Conservation (phyloP, 2,329 filamentous ascomycete genomes). For the Biscogniauxia sp. region DNA sequence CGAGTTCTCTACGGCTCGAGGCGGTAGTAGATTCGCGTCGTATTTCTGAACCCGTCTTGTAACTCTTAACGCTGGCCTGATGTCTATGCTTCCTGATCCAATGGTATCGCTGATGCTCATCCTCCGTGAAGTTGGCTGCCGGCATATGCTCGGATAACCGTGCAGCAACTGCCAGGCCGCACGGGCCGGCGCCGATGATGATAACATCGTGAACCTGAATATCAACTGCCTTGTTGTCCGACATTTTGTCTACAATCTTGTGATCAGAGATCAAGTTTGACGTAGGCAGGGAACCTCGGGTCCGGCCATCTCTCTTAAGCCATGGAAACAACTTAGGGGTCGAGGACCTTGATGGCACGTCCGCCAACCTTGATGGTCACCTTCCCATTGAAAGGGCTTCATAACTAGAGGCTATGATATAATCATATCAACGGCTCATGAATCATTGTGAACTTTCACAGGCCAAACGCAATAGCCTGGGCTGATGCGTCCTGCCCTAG, state of each 20-base stretch:
- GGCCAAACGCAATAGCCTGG: not conserved
- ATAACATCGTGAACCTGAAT: constrained; percentile 60
- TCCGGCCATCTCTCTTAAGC: not conserved
- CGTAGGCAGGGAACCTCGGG: not conserved
- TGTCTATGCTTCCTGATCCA: constrained; percentile 68
- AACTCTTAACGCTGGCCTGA: constrained; percentile 56
- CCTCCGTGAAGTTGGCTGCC: constrained; percentile 77
- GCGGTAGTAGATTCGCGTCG: constrained; percentile 31
- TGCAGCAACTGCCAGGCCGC: constrained; percentile 70
- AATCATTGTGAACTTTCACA: no score
- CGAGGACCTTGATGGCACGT: not conserved
- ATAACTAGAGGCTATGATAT: not conserved
- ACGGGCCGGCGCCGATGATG: constrained; percentile 73
- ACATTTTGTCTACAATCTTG: constrained; percentile 8
- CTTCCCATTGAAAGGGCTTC: not conserved
- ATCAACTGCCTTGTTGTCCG: constrained; percentile 10
- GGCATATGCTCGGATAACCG: constrained; percentile 70
- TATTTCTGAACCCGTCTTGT: constrained; percentile 38
- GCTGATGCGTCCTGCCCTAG: not conserved
- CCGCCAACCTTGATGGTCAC: not conserved
- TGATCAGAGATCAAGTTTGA: not conserved
- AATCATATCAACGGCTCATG: not conserved
- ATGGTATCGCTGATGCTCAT: constrained; percentile 77
- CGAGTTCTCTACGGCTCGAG: constrained; percentile 17
- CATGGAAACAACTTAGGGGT: not conserved